Conservation (phyloP, 441 rosid species). For the Pelargonium cotyledonis region DNA sequence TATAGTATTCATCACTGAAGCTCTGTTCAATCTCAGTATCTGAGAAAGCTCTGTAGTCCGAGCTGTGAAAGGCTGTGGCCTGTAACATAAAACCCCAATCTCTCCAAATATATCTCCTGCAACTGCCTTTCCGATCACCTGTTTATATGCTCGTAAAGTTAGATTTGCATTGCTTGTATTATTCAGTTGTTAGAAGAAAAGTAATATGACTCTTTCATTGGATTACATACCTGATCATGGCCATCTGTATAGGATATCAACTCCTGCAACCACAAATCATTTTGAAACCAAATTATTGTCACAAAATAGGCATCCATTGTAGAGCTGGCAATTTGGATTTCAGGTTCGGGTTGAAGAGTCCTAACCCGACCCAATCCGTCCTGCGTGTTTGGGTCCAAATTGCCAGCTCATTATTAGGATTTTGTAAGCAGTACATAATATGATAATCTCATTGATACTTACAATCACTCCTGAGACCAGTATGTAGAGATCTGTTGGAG, state of each 20-base stretch:
- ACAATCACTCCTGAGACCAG: conserved; percentile 63
- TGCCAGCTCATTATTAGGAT: neutral
- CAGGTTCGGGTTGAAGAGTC: no score
- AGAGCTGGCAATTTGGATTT: no score
- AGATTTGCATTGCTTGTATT: conserved; percentile 10
- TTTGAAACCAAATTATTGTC: conserved; percentile 7
- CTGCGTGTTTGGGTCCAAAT: no score
- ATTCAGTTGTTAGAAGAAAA: neutral
- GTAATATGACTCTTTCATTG: conserved; percentile 2
- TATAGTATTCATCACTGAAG: conserved; percentile 54
- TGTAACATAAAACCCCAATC: conserved; percentile 61
- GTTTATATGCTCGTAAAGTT: conserved; percentile 21
- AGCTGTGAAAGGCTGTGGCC: conserved; percentile 84
- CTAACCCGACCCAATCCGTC: no score
- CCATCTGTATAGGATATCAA: conserved; percentile 32
- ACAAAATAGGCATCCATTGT: neutral
- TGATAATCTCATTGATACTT: conserved; percentile 17
- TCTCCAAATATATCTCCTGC: conserved; percentile 80
- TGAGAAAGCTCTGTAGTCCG: conserved; percentile 73
- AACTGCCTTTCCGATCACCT: conserved; percentile 54
- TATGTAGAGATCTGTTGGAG: conserved; percentile 55
- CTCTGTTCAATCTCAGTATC: conserved; percentile 58
- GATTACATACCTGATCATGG: conserved; percentile 37
- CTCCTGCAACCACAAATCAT: conserved; percentile 36
- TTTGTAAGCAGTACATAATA: neutral